Percentiles rank a stretch among this genome's conserved stretches.
phyloP scores from a whole-genome alignment of 176 grass and related monocot genomes.

The Poa annua region DNA sequence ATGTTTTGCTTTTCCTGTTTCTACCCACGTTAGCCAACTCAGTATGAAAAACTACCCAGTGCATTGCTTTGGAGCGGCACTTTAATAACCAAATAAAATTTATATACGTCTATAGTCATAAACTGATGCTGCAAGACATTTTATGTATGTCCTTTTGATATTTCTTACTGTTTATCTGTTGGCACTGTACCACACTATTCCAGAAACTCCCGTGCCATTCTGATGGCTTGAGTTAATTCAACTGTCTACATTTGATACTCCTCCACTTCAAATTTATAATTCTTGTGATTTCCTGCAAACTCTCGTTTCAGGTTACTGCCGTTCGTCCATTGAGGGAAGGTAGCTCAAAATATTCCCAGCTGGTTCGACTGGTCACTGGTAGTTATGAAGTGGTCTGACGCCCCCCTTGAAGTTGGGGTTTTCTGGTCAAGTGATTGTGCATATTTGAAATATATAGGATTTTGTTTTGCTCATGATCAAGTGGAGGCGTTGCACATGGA shows the following conservation, averaged over 20 bases:
- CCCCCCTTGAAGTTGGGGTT: slow-evolving; percentile 4
- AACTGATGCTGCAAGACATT: neutral
- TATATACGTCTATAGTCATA: neutral
- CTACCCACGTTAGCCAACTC: too few relatives aligned
- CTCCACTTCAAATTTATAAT: slow-evolving; percentile 3
- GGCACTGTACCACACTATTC: neutral
- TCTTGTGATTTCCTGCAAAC: slow-evolving; percentile 22
- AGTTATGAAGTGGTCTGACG: slow-evolving; percentile 65
- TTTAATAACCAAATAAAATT: slow-evolving; percentile 24
- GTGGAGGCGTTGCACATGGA: neutral
- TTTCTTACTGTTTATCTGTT: neutral
- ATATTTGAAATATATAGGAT: neutral
- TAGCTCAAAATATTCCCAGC: slow-evolving; percentile 65
- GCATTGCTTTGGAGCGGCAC: neutral
- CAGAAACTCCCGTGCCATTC: neutral
- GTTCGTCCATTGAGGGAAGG: slow-evolving; percentile 52
- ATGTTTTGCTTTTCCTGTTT: slow-evolving; percentile 18
- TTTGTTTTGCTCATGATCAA: neutral
- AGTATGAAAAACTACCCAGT: too few relatives aligned
- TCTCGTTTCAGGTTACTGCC: slow-evolving; percentile 61
- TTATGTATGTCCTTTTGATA: neutral
- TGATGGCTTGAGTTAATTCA: neutral
- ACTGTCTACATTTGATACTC: slow-evolving; percentile 8
- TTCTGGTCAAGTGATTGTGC: neutral
- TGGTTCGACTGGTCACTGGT: slow-evolving; percentile 62